A percentile compares a stretch with the other conserved stretches of the same genome.
Evolutionary conservation across 208 protist genomes (phyloP).

Genomic region (Leishmania tropica): DNA sequence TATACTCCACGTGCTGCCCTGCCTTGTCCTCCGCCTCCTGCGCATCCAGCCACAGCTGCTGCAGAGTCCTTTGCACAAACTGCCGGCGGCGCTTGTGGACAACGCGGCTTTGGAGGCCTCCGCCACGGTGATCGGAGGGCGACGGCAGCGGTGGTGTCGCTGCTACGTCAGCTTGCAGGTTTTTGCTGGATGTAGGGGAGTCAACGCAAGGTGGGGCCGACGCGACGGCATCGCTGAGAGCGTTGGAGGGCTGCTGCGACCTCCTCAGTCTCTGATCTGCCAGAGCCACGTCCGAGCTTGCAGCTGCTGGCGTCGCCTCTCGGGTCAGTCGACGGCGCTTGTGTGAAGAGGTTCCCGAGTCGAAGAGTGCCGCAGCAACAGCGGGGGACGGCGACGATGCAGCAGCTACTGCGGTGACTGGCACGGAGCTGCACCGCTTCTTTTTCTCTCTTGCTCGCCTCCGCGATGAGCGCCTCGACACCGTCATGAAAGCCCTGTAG

Average conservation of each 20-base stretch:
- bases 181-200: not conserved
- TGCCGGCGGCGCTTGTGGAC: not conserved
- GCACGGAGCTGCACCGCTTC: not conserved
- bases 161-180: not conserved
- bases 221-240: not conserved
- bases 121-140: not conserved
- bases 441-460: not conserved
- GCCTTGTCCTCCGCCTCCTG: slow-evolving; percentile 42
- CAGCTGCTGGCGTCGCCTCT: slow-evolving; percentile 4
- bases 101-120: not conserved
- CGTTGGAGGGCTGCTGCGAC: not conserved
- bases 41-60: slow-evolving; percentile 25
- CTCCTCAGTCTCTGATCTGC: not conserved
- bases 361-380: slow-evolving; percentile 12
- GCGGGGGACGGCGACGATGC: not conserved
- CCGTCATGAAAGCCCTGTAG: not conserved
- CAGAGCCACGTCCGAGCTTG: not conserved
- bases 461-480: not conserved
- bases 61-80: slow-evolving; percentile 10
- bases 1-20: slow-evolving; percentile 48
- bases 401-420: not conserved
- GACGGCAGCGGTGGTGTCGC: not conserved
- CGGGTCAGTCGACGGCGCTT: slow-evolving; percentile 13
- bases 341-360: slow-evolving; percentile 11
- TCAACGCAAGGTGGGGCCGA: too few species aligned